Evolutionary conservation across 2,329 filamentous ascomycete species (phyloP).

Genomic region (Coniochaeta ligniaria): DNA sequence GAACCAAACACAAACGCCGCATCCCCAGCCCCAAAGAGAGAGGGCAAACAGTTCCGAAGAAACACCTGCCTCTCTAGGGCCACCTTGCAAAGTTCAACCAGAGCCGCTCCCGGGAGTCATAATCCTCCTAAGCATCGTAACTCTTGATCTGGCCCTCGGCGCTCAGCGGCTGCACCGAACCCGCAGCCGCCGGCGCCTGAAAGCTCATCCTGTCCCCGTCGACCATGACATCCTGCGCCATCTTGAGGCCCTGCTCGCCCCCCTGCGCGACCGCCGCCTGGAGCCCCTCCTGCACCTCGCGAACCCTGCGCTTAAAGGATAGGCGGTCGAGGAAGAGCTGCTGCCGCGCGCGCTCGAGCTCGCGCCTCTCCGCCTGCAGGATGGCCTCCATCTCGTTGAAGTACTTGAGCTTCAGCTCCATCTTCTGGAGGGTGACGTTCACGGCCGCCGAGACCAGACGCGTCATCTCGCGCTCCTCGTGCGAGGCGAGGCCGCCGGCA

Average conservation of each 20-base stretch:
- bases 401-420: constrained; percentile 91
- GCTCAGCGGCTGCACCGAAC: constrained; percentile 46
- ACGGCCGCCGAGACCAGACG: constrained; percentile 86
- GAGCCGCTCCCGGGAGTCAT: not conserved
- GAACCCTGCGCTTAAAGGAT: constrained; percentile 80
- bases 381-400: constrained; percentile 95
- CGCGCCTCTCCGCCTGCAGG: constrained; percentile 82
- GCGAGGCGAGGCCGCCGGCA: constrained; percentile 80
- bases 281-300: constrained; percentile 73
- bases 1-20: not conserved
- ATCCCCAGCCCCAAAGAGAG: not conserved
- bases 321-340: constrained; percentile 90
- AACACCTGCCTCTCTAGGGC: not conserved
- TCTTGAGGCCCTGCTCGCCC: constrained; percentile 40
- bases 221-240: constrained; percentile 37
- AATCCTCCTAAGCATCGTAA: constrained; percentile 39
- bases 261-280: constrained; percentile 42
- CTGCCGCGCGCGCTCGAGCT: constrained; percentile 85
- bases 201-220: constrained; percentile 49
- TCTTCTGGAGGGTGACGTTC: constrained; percentile 90
- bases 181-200: constrained; percentile 33
- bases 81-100: not conserved
- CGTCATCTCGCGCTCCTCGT: constrained; percentile 95
- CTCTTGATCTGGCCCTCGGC: constrained; percentile 49
- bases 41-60: not conserved